A percentile compares a stretch with the other conserved stretches of the same genome.
Evolutionary conservation across 345 rosid species (phyloP).

Genomic region (Arabis alpina): DNA sequence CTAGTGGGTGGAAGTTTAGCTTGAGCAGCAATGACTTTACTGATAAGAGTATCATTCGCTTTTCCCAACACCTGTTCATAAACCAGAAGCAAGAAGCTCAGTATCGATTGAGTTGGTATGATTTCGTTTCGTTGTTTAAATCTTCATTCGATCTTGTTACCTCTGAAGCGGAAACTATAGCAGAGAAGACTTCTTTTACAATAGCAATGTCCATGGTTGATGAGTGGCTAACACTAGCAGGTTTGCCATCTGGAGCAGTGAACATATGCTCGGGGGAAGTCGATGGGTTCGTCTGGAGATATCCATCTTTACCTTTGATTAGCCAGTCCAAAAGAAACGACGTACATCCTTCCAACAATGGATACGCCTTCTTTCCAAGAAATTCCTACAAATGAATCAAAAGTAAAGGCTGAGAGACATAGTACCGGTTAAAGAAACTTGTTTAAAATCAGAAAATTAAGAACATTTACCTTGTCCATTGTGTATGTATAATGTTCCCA

Average conservation of each 20-base stretch:
- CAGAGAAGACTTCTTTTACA: constrained; percentile 74
- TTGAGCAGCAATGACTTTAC: constrained; percentile 60
- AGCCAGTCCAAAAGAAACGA: constrained; percentile 87
- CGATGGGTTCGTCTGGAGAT: constrained; percentile 90
- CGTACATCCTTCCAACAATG: constrained; percentile 85
- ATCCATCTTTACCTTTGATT: constrained; percentile 74
- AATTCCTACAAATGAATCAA: constrained; percentile 59
- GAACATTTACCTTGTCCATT: constrained; percentile 67
- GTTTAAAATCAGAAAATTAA: not conserved
- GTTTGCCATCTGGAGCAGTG: constrained; percentile 74
- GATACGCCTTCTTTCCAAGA: constrained; percentile 73
- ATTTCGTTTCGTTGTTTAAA: not conserved
- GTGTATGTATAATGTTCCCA: constrained; percentile 95
- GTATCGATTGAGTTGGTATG: constrained; percentile 4
- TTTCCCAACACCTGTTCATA: constrained; percentile 64
- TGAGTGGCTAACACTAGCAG: constrained; percentile 91
- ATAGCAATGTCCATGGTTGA: constrained; percentile 95
- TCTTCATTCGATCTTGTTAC: constrained; percentile 47
- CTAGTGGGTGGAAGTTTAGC: constrained; percentile 71
- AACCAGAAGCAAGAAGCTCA: constrained; percentile 27
- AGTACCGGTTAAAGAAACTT: not conserved
- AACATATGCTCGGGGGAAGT: constrained; percentile 96
- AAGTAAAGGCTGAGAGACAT: not conserved
- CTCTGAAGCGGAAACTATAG: constrained; percentile 78
- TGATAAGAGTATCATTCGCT: constrained; percentile 56